Conservation (phyloP, 495 filamentous ascomycete genomes). For the Cercophora newfieldiana region DNA sequence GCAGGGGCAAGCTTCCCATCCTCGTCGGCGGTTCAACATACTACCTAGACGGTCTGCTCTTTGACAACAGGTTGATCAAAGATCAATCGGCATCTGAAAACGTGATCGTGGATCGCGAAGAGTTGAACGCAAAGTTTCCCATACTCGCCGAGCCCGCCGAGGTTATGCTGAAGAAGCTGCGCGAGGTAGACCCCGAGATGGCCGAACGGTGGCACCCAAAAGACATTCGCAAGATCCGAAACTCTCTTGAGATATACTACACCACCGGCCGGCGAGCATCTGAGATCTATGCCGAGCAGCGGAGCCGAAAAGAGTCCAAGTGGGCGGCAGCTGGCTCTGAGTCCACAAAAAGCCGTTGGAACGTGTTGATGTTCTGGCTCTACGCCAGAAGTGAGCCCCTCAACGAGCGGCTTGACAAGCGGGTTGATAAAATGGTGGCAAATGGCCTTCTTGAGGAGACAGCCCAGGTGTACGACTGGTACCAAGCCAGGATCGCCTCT, state of each 20-base stretch:
- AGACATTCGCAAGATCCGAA: conserved; percentile 83
- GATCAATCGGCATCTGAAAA: conserved; percentile 39
- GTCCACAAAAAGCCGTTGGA: conserved; percentile 50
- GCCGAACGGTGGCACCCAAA: conserved; percentile 92
- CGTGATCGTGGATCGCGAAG: conserved; percentile 28
- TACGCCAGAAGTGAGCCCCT: conserved; percentile 69
- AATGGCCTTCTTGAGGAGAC: conserved; percentile 71
- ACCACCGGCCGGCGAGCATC: conserved; percentile 76
- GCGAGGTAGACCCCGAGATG: conserved; percentile 83
- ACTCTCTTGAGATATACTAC: conserved; percentile 87
- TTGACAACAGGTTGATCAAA: conserved; percentile 63
- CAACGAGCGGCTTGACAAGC: conserved; percentile 65
- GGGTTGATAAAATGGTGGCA: conserved; percentile 81
- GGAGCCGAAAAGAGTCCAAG: conserved; percentile 32
- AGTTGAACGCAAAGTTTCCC: conserved; percentile 56
- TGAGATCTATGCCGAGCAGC: conserved; percentile 83
- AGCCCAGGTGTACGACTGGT: conserved; percentile 56
- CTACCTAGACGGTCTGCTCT: conserved; percentile 85
- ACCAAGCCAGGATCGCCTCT: conserved; percentile 45
- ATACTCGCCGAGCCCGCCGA: conserved; percentile 71
- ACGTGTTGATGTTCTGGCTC: conserved; percentile 81
- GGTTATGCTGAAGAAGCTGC: conserved; percentile 67
- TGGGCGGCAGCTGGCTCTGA: conserved; percentile 18
- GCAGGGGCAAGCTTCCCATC: conserved; percentile 77
- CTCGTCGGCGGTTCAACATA: conserved; percentile 95